Evolutionary conservation across 352 stramenopile species (phyloP), one percentile per base, ranked within the genome.

Genomic region (Pythium folliculosum): DNA sequence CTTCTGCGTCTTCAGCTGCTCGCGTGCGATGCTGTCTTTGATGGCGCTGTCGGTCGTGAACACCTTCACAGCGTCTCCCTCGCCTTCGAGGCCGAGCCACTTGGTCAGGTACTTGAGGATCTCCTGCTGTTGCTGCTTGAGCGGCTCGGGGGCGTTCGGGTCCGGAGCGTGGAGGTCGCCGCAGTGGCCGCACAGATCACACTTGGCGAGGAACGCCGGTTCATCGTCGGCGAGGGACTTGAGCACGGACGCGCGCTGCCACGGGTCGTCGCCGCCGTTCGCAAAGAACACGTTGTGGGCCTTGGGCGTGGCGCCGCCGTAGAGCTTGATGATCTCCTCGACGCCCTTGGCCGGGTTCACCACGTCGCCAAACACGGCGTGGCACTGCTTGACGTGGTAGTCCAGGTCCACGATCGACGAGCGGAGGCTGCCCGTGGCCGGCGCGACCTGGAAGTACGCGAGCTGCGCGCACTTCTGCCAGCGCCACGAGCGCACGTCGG

Each of bases 401-500:
- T 79, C 72, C 14, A 96, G 54, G 65, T 92, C 65, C 13, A 97
- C 81, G 44, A 87, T 82, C 17, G 69, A 71, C 17, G 89, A 74
- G 0, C 89, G 84, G 7, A 97, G 58, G 59, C 82, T 92, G 50
- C 79, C 77, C 8, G 67, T 73, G 40, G 73, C 50, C 0, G 88
- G 88, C 3, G 88, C 89, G 23, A 93, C 72, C 60, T 97, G 89
- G 71, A 96, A 96, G 65, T 91, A 97, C 25, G 88, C 89, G 40
- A 97, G 65, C 71, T 97, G 80, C 37, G 70, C 80, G 65, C 88
- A 97, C 58, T 96, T 97, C 54, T 97, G 86, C 82, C 83, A 96
- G 32, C 89, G 75, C 88, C 89, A 97, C 62, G 89, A 94, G 13
- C 88, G 85, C 43, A 85, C 82, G 60, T 94, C 86, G 22, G 71